Evolutionary conservation across 768 basidiomycete species (phyloP), one percentile per base, ranked within the genome.

Genomic region (Rhodocollybia butyracea): DNA sequence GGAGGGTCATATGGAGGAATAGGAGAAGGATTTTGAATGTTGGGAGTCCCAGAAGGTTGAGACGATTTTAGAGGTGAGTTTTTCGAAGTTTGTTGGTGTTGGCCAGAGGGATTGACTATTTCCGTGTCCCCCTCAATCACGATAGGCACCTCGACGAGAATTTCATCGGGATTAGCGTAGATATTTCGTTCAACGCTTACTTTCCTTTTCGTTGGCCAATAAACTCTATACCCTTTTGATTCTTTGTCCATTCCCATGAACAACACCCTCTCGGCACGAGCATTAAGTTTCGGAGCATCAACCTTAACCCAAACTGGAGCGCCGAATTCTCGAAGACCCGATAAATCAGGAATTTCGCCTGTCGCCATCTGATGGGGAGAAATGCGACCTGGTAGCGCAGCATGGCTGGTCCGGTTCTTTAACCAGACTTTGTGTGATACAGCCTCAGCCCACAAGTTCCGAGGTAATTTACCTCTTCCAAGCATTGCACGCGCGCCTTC

Each of bases 401-500:
- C 15, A 6, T 19, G 22, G 10, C 2, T 6, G 15, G 5, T 40
- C 39, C 60, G 27, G 29, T 57, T 54, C 12, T 53, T 34, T 1
- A 61, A 29, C 57, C 54, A 61, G 12, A 55, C 32, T 3, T 47
- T 32, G 36, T 59, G 58, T 1, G 11, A 29, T 21, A 57, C 38
- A 26, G 60, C 65, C 46, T 66, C 60, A 1, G 46, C 53, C 66
- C 66, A 66, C 13, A 67, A 45, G 29, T 22, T 56, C 10, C 42
- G 15, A 45, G 59, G 59, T 11, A 63, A 22, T 38, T 60, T 39
- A 21, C 56, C 22, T 38, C 48, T 39, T 36, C 36, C 32, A 29
- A 74, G 56, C 64, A 75, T 68, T 2, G 69, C 66, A 40, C 59
- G 60, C 21, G 61, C 56, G 36, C 45, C 42, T 22, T 65, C 64